Evolutionary conservation across 2,329 filamentous ascomycete species (phyloP).

Genomic region (Dothideomycetes sp.): DNA sequence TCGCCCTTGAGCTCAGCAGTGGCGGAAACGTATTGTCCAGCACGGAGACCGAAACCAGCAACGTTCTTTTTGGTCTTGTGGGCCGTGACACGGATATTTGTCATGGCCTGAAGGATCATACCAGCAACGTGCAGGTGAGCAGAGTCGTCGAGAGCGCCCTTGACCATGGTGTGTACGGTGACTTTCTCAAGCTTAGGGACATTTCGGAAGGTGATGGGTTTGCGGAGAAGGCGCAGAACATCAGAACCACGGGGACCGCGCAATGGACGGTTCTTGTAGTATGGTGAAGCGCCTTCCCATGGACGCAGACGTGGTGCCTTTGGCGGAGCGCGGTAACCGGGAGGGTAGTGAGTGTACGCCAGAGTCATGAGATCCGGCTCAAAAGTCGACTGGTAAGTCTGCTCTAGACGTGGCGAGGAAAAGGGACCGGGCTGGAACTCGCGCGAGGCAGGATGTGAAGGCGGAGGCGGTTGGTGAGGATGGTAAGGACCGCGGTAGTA

Average conservation of each 20-base stretch:
- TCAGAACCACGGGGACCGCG: slow-evolving; percentile 76
- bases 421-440: slow-evolving; percentile 88
- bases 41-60: slow-evolving; percentile 62
- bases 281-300: slow-evolving; percentile 88
- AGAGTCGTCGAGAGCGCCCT: slow-evolving; percentile 58
- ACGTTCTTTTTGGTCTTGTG: slow-evolving; percentile 64
- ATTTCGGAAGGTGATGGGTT: slow-evolving; percentile 66
- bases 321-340: slow-evolving; percentile 55
- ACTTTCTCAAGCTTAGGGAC: slow-evolving; percentile 74
- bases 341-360: slow-evolving; percentile 76
- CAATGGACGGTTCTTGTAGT: slow-evolving; percentile 82
- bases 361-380: slow-evolving; percentile 82
- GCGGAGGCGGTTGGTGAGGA: slow-evolving; percentile 79
- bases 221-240: slow-evolving; percentile 58
- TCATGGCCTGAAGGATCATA: slow-evolving; percentile 77
- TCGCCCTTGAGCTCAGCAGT: slow-evolving; percentile 72
- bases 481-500: slow-evolving; percentile 91
- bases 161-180: slow-evolving; percentile 68
- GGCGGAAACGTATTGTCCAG: slow-evolving; percentile 62
- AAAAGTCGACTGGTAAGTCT: slow-evolving; percentile 82
- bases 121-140: slow-evolving; percentile 72
- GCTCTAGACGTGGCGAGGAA: slow-evolving; percentile 72
- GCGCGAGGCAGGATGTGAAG: slow-evolving; percentile 79
- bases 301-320: slow-evolving; percentile 61
- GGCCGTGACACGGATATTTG: slow-evolving; percentile 61